Conservation (phyloP, 2,329 filamentous ascomycete species). For the Botrytis pseudocinerea region DNA sequence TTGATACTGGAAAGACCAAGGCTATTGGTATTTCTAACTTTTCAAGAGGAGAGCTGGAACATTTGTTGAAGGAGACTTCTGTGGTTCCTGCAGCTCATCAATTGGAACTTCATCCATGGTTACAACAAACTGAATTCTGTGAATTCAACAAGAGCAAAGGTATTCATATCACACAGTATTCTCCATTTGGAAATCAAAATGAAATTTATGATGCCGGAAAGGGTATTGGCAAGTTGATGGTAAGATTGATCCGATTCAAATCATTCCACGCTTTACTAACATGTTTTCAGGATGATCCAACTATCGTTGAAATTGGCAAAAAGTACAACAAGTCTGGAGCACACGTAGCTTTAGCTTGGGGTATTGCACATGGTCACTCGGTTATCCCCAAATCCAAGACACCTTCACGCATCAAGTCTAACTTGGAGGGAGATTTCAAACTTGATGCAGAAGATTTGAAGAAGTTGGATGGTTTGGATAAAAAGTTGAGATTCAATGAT, state of each 20-base stretch:
- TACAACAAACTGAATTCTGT: slow-evolving; percentile 55
- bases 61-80: slow-evolving; percentile 45
- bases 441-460: slow-evolving; percentile 57
- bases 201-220: slow-evolving; percentile 61
- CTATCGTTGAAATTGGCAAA: slow-evolving; percentile 54
- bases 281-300: slow-evolving; percentile 50
- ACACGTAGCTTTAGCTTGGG: slow-evolving; percentile 62
- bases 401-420: slow-evolving; percentile 58
- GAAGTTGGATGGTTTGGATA: slow-evolving; percentile 53
- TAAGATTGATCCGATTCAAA: slow-evolving; percentile 15
- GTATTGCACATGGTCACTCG: slow-evolving; percentile 55
- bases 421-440: slow-evolving; percentile 64
- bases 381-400: slow-evolving; percentile 66
- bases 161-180: slow-evolving; percentile 57
- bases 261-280: neutral
- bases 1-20: slow-evolving; percentile 57
- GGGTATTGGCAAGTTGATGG: slow-evolving; percentile 53
- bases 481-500: slow-evolving; percentile 64
- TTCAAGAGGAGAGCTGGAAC: slow-evolving; percentile 41
- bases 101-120: slow-evolving; percentile 60
- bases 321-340: slow-evolving; percentile 57
- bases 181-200: slow-evolving; percentile 55
- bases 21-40: slow-evolving; percentile 50
- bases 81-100: slow-evolving; percentile 58
- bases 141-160: slow-evolving; percentile 51